A percentile compares a stretch with the other conserved stretches of the same genome.
These are phyloP conservation scores for Bauhinia variegata DNA, from an alignment of 306 rosid genomes.

Conservation along the genomic window DNA sequence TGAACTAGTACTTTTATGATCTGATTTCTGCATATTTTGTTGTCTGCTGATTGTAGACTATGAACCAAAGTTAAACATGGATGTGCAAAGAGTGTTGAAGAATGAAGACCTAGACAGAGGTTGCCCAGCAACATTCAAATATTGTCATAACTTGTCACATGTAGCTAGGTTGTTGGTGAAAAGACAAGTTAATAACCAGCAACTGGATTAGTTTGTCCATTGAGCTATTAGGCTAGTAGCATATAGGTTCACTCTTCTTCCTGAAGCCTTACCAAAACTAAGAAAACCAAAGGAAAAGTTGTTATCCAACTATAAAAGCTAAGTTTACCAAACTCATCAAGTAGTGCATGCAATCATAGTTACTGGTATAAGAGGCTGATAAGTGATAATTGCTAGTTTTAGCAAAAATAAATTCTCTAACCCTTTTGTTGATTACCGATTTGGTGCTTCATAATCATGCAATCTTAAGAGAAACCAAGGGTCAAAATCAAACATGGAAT, in stretches of 20 bases:
- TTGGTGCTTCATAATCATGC: slow-evolving; percentile 5
- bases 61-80: neutral
- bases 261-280: slow-evolving; percentile 25
- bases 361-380: neutral
- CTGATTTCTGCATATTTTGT: neutral
- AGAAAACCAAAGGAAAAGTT: slow-evolving; percentile 8
- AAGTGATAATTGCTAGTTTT: too few species aligned
- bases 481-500: too few species aligned
- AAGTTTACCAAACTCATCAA: slow-evolving; percentile 26
- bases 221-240: neutral
- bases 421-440: neutral
- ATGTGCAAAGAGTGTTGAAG: too few species aligned
- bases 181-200: slow-evolving; percentile 1
- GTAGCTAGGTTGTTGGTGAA: slow-evolving; percentile 16
- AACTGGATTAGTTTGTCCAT: neutral
- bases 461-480: neutral
- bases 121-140: neutral
- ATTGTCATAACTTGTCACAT: neutral
- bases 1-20: too few species aligned
- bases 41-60: neutral
- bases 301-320: neutral
- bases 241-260: neutral
- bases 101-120: neutral
- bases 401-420: neutral
- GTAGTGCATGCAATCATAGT: neutral